Evolutionary conservation across 2,329 filamentous ascomycete species (phyloP).

Genomic region (Diplodia scrobiculata): DNA sequence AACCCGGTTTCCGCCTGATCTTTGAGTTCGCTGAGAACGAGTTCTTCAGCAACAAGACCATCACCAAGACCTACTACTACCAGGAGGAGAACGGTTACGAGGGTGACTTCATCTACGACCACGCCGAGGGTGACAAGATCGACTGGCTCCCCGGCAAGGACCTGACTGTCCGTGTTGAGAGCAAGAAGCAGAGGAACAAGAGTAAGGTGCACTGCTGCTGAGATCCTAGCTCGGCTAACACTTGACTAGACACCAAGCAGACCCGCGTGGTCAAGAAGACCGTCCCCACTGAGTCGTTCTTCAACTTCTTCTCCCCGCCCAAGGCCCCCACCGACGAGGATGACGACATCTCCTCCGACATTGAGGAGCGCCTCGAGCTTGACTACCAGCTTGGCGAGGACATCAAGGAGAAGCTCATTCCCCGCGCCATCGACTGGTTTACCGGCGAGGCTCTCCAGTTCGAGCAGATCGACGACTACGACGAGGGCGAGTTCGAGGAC

Average conservation of each 20-base stretch:
- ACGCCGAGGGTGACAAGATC: slow-evolving; percentile 97
- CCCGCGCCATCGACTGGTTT: slow-evolving; percentile 98
- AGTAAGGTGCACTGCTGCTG: slow-evolving; percentile 61
- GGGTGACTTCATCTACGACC: slow-evolving; percentile 99
- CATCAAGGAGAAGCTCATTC: slow-evolving; percentile 99
- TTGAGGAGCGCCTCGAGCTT: slow-evolving; percentile 95
- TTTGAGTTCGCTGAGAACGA: slow-evolving; percentile 96
- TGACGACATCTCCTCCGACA: slow-evolving; percentile 78
- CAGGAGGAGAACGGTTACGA: slow-evolving; percentile 98
- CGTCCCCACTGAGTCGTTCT: slow-evolving; percentile 95
- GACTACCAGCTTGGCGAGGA: slow-evolving; percentile 99
- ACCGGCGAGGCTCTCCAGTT: slow-evolving; percentile 96
- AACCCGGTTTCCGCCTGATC: slow-evolving; percentile 95
- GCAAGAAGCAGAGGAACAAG: slow-evolving; percentile 99
- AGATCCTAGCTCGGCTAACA: background rate
- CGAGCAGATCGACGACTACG: slow-evolving; percentile 86
- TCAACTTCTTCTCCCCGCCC: slow-evolving; percentile 97
- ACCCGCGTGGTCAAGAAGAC: slow-evolving; percentile 99
- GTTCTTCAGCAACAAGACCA: slow-evolving; percentile 94
- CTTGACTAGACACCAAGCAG: slow-evolving; percentile 86
- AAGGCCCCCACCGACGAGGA: slow-evolving; percentile 78
- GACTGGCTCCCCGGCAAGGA: slow-evolving; percentile 95
- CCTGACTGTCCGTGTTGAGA: slow-evolving; percentile 90
- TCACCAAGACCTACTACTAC: slow-evolving; percentile 99
- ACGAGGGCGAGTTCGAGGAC: slow-evolving; percentile 80